Conservation (phyloP, 139 green algal genomes). For the Chlamydomonas sphaeroides region DNA sequence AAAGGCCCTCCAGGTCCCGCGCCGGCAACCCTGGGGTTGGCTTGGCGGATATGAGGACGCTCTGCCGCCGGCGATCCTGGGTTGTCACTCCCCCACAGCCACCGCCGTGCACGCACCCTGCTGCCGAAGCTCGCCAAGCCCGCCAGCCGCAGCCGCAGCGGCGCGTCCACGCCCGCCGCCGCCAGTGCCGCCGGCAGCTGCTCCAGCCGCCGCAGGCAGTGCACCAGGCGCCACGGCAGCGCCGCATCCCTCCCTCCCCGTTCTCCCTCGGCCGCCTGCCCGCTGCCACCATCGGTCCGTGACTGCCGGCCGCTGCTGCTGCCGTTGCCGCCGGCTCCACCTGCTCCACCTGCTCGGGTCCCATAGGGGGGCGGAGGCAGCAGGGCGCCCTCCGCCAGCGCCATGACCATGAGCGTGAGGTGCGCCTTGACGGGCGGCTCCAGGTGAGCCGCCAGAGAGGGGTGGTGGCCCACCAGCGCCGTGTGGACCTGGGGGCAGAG, state of each 20-base stretch:
- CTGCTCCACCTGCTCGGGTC: background rate
- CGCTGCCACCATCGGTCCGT: background rate
- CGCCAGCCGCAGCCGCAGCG: background rate
- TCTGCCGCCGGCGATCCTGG: too few relatives aligned
- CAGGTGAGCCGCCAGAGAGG: background rate
- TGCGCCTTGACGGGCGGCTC: conserved; percentile 35
- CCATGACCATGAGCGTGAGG: conserved; percentile 32
- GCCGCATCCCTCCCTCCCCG: background rate
- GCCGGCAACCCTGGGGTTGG: too few relatives aligned
- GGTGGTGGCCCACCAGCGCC: background rate
- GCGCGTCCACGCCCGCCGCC: background rate
- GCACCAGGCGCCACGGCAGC: conserved; percentile 22
- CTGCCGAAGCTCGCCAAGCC: background rate
- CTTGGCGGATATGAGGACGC: too few relatives aligned
- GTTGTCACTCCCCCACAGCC: too few relatives aligned
- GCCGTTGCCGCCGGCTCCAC: background rate
- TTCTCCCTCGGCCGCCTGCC: background rate
- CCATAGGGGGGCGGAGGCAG: background rate
- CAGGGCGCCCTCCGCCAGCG: background rate
- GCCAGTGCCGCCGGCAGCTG: conserved; percentile 2
- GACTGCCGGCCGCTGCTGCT: background rate
- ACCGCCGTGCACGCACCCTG: too few relatives aligned
- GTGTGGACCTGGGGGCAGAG: background rate
- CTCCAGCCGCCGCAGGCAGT: background rate
- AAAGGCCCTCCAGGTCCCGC: too few relatives aligned